Base-by-base conservation (phyloP, 169 alveolate genomes). In the Perkinsus olseni region DNA sequence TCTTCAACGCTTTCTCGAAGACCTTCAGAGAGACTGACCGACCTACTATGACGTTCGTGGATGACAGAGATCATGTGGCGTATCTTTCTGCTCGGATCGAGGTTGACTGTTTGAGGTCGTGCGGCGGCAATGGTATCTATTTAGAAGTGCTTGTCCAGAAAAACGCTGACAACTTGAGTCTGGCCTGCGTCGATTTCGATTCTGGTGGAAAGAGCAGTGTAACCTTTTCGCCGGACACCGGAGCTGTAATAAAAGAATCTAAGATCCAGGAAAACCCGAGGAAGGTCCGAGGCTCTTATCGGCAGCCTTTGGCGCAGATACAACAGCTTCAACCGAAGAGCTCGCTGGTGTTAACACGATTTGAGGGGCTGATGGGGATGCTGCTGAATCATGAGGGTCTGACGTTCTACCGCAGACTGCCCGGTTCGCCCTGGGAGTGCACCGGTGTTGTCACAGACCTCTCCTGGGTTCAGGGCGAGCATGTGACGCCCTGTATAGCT, bases 151-250 rank as follows among this genome's bases (percentile, higher is more conserved):
- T 20, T 38, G 92, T 91, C 20, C 39, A 38, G 74, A 40, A 38
- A 20, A 91, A 91, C 74, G 92, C 92, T 39, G 92, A 91, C n/a
- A 91, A 91, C 20, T 40, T 91, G 31, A 38, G 74, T 38, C 74
- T 91, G 38, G 92, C 92, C 3, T 38, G 39, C 37, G 92, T 91
- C 17, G 92, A 91, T 38, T 91, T 91, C 74, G 92, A 91, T 38
- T 0, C 39, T 0, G 92, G 92, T 38, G 92, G 92, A n/a, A 91
- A 91, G 74, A 36, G 51, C 20, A 36, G 51, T n/a, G 92, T 91
- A n/a, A 91, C 92, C 38, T 91, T 91, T 34, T 38, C 74, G 4
- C 92, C 92, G 37, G 92, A 91, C 37, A 91, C 92, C 38, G 92
- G 92, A 20, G 92, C 92, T 0, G 92, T 91, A 24, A 91, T 91